Conservation (phyloP, 768 basidiomycete species). For the Leccinum fibrillosum region DNA sequence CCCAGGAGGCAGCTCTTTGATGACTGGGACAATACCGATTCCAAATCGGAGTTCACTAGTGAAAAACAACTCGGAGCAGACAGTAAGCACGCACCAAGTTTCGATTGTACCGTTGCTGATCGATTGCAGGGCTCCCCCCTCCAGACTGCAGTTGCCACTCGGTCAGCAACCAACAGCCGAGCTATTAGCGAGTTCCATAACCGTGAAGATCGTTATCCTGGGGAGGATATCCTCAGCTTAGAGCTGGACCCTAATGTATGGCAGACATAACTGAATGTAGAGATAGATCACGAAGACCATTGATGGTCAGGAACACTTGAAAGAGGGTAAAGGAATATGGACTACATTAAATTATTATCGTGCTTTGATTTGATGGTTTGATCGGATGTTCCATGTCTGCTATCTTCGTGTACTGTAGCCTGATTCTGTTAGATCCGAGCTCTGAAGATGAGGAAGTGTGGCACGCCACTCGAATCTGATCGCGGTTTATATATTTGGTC, state of each 20-base stretch:
- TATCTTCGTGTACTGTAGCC: not conserved
- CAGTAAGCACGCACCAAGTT: slow-evolving; percentile 2
- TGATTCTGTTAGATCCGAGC: no score
- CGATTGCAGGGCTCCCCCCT: not conserved
- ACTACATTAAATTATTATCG: not conserved
- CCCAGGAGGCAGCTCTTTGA: not conserved
- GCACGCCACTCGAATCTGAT: not conserved
- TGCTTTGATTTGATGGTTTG: not conserved
- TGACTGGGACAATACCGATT: not conserved
- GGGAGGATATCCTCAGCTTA: slow-evolving; percentile 18
- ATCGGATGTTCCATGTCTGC: not conserved
- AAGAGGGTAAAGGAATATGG: not conserved
- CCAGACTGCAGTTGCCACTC: not conserved
- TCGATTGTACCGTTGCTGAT: not conserved
- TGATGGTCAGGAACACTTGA: no score
- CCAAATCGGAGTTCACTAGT: slow-evolving; percentile 5
- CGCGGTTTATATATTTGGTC: not conserved
- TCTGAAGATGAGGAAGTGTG: not conserved
- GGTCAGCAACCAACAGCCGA: not conserved
- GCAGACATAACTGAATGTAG: no score
- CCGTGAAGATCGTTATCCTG: slow-evolving; percentile 4
- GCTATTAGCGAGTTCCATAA: slow-evolving; percentile 11
- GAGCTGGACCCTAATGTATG: not conserved
- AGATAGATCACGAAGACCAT: not conserved
- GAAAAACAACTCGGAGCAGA: not conserved